Base-by-base conservation (phyloP, 2,329 filamentous ascomycete genomes). In the Thelonectria rubi region DNA sequence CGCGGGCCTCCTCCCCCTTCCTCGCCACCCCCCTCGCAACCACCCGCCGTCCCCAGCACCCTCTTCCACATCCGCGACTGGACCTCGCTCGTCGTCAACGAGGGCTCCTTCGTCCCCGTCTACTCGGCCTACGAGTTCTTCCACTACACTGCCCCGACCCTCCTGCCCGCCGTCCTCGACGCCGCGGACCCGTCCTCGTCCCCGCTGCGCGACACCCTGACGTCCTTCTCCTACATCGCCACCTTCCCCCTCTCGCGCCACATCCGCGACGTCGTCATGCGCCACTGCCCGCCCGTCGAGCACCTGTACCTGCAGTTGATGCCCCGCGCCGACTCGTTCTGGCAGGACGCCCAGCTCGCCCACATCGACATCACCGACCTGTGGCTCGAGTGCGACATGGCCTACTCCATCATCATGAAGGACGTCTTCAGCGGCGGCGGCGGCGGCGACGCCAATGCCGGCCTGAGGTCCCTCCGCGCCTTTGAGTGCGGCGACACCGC, bases 61-160 rank as follows among this genome's bases (percentile, higher is more conserved):
- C 75, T 92, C 1, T 82, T 92, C 46, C 81, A 81, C 24, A 78
- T 84, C n/a, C 82, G 85, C 1, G 84, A 84, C 2, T 94, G 91
- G 91, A 82, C 81, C 0, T 82, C 84, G 17, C 69, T 93, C 0
- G 78, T 85, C 2, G 84, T 93, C 65, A 94, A 94, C 72, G 91
- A 94, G 77, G 90, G 90, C 9, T 92, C 90, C 0, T 92, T 87
- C 5, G 83, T 90, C n/a, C 83, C 83, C 59, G 89, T 87, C 6
- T 94, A 92, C 76, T 84, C 84, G 48, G 88, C 86, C 4, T 90
- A 92, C 73, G 88, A 92, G 69, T 92, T 89, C 76, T 91, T 89
- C 70, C 80, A 88, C 37, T 86, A 87, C 46, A 80, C 82, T 1
- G 84, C 89, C 7, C 89, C 87, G 0, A 88, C 88, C 14, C 81